phyloP scores from a whole-genome alignment of 768 basidiomycete genomes.

The Naganishia friedmannii region DNA sequence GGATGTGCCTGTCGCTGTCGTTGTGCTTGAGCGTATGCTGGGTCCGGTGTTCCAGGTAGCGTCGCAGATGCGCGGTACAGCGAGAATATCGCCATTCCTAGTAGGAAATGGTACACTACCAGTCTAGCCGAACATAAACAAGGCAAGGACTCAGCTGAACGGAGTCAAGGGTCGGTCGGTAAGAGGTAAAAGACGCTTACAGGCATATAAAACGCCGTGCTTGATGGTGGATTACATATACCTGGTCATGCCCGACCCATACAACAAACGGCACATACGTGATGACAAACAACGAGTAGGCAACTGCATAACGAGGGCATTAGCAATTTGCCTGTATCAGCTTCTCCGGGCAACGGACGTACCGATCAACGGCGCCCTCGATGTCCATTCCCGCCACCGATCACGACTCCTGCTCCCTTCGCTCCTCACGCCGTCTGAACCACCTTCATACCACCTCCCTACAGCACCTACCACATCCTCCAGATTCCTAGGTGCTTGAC shows the following conservation, averaged over 20 bases:
- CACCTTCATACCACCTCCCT: conserved; percentile 5
- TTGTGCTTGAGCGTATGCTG: not conserved
- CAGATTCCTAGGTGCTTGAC: not conserved
- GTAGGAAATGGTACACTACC: conserved; percentile 37
- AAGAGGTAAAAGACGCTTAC: not conserved
- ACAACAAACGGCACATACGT: conserved; percentile 18
- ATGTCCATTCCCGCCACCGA: conserved; percentile 5
- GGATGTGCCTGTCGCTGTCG: too few species aligned
- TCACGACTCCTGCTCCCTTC: not conserved
- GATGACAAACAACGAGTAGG: not conserved
- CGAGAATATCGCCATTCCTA: conserved; percentile 38
- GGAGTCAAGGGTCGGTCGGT: not conserved
- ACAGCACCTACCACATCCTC: conserved; percentile 7
- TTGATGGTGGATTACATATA: conserved; percentile 4
- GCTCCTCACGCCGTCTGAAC: not conserved
- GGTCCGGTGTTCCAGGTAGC: conserved; percentile 34
- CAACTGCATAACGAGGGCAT: not conserved
- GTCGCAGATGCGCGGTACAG: conserved; percentile 39
- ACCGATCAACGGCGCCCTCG: conserved; percentile 21
- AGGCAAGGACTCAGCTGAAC: not conserved
- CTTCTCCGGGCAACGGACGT: not conserved
- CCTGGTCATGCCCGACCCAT: conserved; percentile 15
- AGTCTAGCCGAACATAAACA: conserved; percentile 28
- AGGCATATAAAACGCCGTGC: not conserved
- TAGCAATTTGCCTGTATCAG: not conserved